Base-by-base conservation (phyloP, 768 basidiomycete species). In the Rhizopogon roseolus region DNA sequence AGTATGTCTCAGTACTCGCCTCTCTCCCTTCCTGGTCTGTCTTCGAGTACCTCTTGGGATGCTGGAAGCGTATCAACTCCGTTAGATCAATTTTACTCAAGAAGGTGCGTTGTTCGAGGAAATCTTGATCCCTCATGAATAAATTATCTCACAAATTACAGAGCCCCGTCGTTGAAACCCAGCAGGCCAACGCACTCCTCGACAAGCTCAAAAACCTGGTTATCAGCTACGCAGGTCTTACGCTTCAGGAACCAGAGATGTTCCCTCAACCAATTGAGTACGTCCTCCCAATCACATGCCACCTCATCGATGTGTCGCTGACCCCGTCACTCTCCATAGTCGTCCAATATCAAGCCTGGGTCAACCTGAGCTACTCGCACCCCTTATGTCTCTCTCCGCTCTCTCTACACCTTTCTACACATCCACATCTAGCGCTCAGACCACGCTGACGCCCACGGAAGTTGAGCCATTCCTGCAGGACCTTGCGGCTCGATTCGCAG, bases 211-310 rank as follows among this genome's bases (percentile, higher is more conserved):
- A 88, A n/a, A 80, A 88, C 53, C 76, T 97, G 14, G 70, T 98
- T 48, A 82, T 98, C 58, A 92, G 88, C 53, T 97, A 97, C 71
- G 82, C 86, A 10, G 95, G 94, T 5, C 77, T 98, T 45, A 88
- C 81, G 22, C 74, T 99, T 9, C 93, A 95, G 70, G 94, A 95
- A 55, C 90, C 95, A 1, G 85, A 85, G 38, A 95, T 98, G 88
- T 98, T 99, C 60, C 90, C 93, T 45, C 92, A 97, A 60, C 95
- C 94, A 9, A 52, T 70, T 50, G 80, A 82, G 93, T 90, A 68
- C 55, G 81, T 73, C 25, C 44, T 14, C 32, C 13, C 11, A 11
- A 34, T 29, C 34, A 36, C 34, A 34, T 36, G 34, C 19, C 14
- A 38, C 40, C 3, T 40, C 17, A 13, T 43, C 29, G 28, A 38